Evolutionary conservation across 1,284 basidiomycete species (phyloP).

Genomic region (Apiotrichum gamsii): DNA sequence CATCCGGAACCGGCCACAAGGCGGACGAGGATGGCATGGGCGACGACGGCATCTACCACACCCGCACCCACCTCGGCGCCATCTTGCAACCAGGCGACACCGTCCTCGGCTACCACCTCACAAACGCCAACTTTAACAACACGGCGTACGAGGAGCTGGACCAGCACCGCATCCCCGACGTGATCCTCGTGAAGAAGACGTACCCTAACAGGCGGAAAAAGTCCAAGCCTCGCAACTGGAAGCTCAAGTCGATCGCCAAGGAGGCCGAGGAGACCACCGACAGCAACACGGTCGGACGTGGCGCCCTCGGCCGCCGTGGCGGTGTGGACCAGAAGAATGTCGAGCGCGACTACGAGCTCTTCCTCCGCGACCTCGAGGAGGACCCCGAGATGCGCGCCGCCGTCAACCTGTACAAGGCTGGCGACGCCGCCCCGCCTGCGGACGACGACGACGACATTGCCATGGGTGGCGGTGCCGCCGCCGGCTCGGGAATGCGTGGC

Average conservation of each 20-base stretch:
- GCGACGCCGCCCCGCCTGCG: constrained; percentile 25
- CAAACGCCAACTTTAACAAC: constrained; percentile 87
- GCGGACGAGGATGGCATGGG: constrained; percentile 48
- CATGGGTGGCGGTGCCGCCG: constrained; percentile 45
- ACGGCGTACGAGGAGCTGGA: constrained; percentile 73
- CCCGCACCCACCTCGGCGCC: constrained; percentile 89
- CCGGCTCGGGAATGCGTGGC: constrained; percentile 51
- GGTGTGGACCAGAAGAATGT: constrained; percentile 89
- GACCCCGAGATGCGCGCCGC: constrained; percentile 85
- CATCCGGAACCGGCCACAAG: constrained; percentile 54
- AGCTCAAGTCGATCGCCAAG: constrained; percentile 87
- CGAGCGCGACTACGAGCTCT: constrained; percentile 93
- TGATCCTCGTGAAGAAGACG: constrained; percentile 89
- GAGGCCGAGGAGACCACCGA: constrained; percentile 75
- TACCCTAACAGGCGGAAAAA: constrained; percentile 95
- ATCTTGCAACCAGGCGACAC: constrained; percentile 95
- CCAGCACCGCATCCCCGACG: constrained; percentile 72
- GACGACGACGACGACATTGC: constrained; percentile 46
- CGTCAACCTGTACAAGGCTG: constrained; percentile 81
- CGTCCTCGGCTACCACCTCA: constrained; percentile 83
- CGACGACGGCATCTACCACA: constrained; percentile 80
- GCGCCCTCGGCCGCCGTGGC: constrained; percentile 81
- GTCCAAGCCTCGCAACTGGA: constrained; percentile 77
- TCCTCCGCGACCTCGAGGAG: constrained; percentile 92
- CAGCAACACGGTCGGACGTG: constrained; percentile 53